Evolutionary conservation across 2,329 filamentous ascomycete genomes (phyloP).

Genomic region (Paraphoma chrysanthemicola): DNA sequence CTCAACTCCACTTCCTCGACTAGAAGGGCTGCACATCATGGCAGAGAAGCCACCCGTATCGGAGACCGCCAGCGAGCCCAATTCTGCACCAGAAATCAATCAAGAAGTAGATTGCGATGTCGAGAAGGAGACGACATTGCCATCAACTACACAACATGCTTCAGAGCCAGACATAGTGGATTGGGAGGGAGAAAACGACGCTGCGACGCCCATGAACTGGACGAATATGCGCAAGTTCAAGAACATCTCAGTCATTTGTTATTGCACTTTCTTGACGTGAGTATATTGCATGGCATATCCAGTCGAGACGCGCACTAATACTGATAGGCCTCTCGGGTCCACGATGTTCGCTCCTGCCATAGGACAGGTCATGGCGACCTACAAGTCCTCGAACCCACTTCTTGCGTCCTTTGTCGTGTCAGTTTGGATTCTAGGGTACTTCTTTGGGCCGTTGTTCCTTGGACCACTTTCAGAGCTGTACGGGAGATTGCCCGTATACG

Average conservation of each 20-base stretch:
- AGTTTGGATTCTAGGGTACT: conserved; percentile 26
- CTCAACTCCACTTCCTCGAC: neutral
- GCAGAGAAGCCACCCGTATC: neutral
- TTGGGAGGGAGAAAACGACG: conserved; percentile 64
- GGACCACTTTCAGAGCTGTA: conserved; percentile 34
- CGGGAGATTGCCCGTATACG: conserved; percentile 27
- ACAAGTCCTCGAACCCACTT: conserved; percentile 45
- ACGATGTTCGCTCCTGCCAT: conserved; percentile 60
- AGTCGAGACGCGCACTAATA: neutral
- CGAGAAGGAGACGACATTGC: neutral
- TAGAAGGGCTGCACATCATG: neutral
- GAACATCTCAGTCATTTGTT: conserved; percentile 29
- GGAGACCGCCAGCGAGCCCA: too few relatives aligned
- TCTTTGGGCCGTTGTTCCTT: conserved; percentile 27
- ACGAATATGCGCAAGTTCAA: conserved; percentile 37
- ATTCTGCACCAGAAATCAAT: too few relatives aligned
- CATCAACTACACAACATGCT: neutral
- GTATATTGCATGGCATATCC: neutral
- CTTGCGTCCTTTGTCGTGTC: conserved; percentile 26
- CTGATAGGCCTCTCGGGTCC: conserved; percentile 50
- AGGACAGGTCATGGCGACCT: conserved; percentile 62
- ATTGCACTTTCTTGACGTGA: conserved; percentile 38
- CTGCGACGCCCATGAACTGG: conserved; percentile 65
- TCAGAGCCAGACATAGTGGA: conserved; percentile 53
- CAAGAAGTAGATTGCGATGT: neutral